phyloP scores from a whole-genome alignment of 1,284 basidiomycete genomes.

The Sparassis latifolia region DNA sequence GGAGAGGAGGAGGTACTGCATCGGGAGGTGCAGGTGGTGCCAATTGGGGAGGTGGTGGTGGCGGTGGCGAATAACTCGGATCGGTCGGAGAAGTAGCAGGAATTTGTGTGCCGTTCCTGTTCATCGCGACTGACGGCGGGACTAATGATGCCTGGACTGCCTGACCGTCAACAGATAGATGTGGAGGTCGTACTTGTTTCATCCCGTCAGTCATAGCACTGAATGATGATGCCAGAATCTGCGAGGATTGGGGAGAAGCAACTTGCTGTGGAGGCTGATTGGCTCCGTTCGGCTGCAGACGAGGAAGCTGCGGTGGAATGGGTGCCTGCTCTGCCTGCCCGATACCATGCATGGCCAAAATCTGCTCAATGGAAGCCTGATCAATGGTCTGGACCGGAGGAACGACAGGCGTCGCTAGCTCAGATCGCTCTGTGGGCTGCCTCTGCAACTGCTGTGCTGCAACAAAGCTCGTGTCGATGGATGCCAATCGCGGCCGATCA shows the following conservation, averaged over 20 bases:
- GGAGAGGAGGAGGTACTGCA: no score
- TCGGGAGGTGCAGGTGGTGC: no score
- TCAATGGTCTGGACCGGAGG: not conserved
- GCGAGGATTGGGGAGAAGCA: not conserved
- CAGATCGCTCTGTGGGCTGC: not conserved
- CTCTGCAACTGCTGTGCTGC: not conserved
- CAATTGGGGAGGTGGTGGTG: no score
- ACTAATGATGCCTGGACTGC: no score
- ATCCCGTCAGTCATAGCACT: no score
- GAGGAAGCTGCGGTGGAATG: not conserved
- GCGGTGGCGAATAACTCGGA: no score
- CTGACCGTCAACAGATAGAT: no score
- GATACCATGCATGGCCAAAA: constrained; percentile 2
- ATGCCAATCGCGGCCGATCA: not conserved
- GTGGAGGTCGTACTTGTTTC: no score
- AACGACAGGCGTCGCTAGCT: not conserved
- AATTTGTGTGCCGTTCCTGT: no score
- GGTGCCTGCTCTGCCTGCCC: not conserved
- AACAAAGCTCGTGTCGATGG: not conserved
- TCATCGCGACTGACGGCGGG: no score
- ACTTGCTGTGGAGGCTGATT: not conserved
- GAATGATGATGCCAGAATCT: not conserved
- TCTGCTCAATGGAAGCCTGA: constrained; percentile 2
- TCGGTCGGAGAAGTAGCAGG: no score
- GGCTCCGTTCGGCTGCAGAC: not conserved